These are phyloP conservation scores for Acrodontium crateriforme DNA, from an alignment of 2,329 filamentous ascomycete species.

Conservation along the genomic window DNA sequence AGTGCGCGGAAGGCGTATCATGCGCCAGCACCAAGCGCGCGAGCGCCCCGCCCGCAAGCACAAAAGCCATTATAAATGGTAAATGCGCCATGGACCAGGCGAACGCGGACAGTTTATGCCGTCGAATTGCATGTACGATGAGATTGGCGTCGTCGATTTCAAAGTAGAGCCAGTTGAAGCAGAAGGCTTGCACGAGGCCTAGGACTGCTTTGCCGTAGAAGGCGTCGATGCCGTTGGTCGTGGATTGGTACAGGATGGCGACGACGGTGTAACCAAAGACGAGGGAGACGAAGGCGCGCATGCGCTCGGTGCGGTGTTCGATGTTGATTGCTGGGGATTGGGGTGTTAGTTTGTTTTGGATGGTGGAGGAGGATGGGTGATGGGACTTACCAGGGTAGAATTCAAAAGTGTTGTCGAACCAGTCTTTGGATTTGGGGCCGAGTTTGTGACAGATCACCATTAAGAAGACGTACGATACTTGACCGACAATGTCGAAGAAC, in stretches of 20 bases:
- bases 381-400: slow-evolving; percentile 38
- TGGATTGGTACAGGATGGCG: slow-evolving; percentile 46
- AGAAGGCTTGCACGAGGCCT: slow-evolving; percentile 20
- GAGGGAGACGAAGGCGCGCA: slow-evolving; percentile 49
- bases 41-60: slow-evolving; percentile 44
- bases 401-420: slow-evolving; percentile 33
- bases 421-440: slow-evolving; percentile 6
- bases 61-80: slow-evolving; percentile 49
- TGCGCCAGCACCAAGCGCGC: slow-evolving; percentile 45
- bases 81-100: slow-evolving; percentile 45
- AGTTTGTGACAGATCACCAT: slow-evolving; percentile 15
- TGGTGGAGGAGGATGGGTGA: background rate
- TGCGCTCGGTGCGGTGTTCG: slow-evolving; percentile 51
- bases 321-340: slow-evolving; percentile 38
- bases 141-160: slow-evolving; percentile 45
- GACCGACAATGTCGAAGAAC: slow-evolving; percentile 38
- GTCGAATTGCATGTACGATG: slow-evolving; percentile 46
- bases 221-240: slow-evolving; percentile 38
- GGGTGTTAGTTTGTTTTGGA: background rate
- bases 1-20: slow-evolving; percentile 37
- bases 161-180: slow-evolving; percentile 23
- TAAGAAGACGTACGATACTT: slow-evolving; percentile 29
- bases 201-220: slow-evolving; percentile 48
- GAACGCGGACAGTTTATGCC: slow-evolving; percentile 29
- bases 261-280: slow-evolving; percentile 53